Percentiles rank a stretch among this genome's conserved stretches.
These are phyloP conservation scores for Colletotrichum tropicicola DNA, from an alignment of 2,329 filamentous ascomycete species.

Conservation along the genomic window DNA sequence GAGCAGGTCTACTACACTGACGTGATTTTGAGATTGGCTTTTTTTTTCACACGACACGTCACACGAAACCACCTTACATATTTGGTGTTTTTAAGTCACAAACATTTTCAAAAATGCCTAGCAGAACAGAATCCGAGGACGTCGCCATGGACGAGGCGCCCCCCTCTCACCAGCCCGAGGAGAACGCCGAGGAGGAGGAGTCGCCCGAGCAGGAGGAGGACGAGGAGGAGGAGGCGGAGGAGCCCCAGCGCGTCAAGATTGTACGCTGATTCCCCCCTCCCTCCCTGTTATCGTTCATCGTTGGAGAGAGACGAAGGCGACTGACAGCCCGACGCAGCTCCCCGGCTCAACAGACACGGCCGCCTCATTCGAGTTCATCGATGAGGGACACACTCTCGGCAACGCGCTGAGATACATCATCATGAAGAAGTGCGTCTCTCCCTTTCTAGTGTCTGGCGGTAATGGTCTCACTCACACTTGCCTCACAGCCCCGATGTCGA, in stretches of 20 bases:
- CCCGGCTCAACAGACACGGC: constrained; percentile 87
- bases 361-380: constrained; percentile 93
- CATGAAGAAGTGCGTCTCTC: constrained; percentile 85
- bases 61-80: neutral
- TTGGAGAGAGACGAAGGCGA: too few relatives aligned
- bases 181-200: constrained; percentile 40
- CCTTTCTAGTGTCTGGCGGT: neutral
- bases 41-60: neutral
- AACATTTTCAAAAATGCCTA: constrained; percentile 44
- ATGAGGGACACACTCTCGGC: constrained; percentile 94
- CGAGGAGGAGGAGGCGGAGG: constrained; percentile 59
- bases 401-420: constrained; percentile 95
- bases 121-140: constrained; percentile 49
- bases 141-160: constrained; percentile 44
- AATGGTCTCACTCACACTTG: constrained; percentile 5
- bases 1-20: neutral
- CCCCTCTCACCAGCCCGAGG: constrained; percentile 46
- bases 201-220: constrained; percentile 54
- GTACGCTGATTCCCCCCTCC: too few relatives aligned
- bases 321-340: constrained; percentile 63
- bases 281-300: too few relatives aligned
- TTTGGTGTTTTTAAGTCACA: neutral
- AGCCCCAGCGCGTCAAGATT: constrained; percentile 68
- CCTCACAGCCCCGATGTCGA: constrained; percentile 86
- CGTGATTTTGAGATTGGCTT: too few relatives aligned